Evolutionary conservation across 768 basidiomycete genomes (phyloP), one percentile per base, ranked within the genome.

Genomic region (Hygrocybe coccinea): DNA sequence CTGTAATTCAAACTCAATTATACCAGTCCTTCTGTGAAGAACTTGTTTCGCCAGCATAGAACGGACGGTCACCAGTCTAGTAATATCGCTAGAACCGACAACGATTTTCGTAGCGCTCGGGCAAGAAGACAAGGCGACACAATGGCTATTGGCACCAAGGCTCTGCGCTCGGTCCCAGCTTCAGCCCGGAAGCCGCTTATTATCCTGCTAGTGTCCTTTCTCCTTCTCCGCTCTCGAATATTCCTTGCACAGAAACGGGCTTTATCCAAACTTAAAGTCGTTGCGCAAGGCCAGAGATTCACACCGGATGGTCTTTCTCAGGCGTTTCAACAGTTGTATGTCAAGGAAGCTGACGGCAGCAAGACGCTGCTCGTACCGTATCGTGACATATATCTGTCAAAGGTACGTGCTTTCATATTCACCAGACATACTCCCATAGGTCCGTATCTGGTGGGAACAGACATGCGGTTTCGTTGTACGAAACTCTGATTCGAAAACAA

Each of bases 291-390:
- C 2, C 59, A 62, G 37, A 68, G 65, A 19, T 54, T 74, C 19
- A 68, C 71, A 5, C 61, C 70, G 24, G 71, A 77, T 39, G 78
- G 82, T 38, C 67, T 82, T 8, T 66, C 69, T 7, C 66, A 72
- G 44, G 77, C 81, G 17, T 62, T 86, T 45, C 82, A 85, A 67
- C 76, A 82, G 61, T 72, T 90, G 24, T 91, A 89, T 63, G 69
- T 80, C 15, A 76, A 81, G 29, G 77, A 81, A 54, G 64, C 74
- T 2, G 79, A 82, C 59, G 86, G 85, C 2, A 76, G 76, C 15
- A 82, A 82, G 64, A 82, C 76, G 4, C 69, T 90, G n/a, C 75
- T 86, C 1, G 83, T 89, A 5, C 87, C 84, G 1, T 84, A 86
- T 63, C 71, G 79, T 21, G 83, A 84, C 34, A 69, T 41, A 21